phyloP scores from a whole-genome alignment of 176 grass and related monocot genomes.

The Paspalum vaginatum region DNA sequence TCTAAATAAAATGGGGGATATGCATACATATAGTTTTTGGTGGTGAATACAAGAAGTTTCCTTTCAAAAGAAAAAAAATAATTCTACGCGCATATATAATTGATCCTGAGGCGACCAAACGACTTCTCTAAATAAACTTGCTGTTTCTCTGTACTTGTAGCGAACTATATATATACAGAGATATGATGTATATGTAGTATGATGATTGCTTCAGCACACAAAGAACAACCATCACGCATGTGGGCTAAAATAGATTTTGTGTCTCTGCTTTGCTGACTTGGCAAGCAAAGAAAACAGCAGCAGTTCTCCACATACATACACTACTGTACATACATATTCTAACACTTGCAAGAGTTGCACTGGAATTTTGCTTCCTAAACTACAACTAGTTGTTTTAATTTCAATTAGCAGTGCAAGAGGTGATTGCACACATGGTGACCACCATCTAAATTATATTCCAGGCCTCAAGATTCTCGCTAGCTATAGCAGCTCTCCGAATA shows the following conservation, averaged over 20 bases:
- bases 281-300: conserved; percentile 11
- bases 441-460: conserved; percentile 27
- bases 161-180: too few relatives aligned
- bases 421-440: conserved; percentile 18
- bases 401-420: not conserved
- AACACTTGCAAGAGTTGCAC: conserved; percentile 37
- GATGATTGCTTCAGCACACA: not conserved
- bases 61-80: not conserved
- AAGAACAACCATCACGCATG: conserved; percentile 14
- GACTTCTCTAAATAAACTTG: not conserved
- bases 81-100: not conserved
- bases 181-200: not conserved
- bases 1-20: too few relatives aligned
- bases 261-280: conserved; percentile 13
- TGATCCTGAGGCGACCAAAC: conserved; percentile 23
- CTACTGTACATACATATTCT: not conserved
- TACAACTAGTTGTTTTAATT: conserved; percentile 26
- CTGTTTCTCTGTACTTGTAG: not conserved
- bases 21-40: not conserved
- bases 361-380: conserved; percentile 38
- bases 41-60: not conserved
- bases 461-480: conserved; percentile 28
- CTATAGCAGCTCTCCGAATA: not conserved
- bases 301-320: conserved; percentile 42
- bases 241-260: conserved; percentile 19